Percentiles rank a stretch among this genome's conserved stretches.
These are phyloP conservation scores for Rubroshorea leprosula DNA, from an alignment of 345 rosid genomes.

Conservation along the genomic window DNA sequence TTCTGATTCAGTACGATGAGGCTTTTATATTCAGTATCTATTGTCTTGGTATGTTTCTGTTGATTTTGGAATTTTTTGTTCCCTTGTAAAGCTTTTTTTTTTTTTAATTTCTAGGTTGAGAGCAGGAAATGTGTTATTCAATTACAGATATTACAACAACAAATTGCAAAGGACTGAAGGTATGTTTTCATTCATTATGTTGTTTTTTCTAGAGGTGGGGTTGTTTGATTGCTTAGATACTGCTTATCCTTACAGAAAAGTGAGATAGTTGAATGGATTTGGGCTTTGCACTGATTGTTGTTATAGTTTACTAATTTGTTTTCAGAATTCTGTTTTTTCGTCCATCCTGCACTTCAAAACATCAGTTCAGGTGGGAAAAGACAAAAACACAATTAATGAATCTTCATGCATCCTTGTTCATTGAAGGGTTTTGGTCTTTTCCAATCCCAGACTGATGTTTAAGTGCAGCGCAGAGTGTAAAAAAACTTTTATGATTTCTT, in stretches of 20 bases:
- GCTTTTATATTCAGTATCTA: too few species aligned
- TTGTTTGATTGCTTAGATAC: neutral
- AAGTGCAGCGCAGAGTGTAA: neutral
- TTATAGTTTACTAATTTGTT: too few species aligned
- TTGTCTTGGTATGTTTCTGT: neutral
- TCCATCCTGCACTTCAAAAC: too few species aligned
- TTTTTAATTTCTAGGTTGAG: constrained; percentile 67
- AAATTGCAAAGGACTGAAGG: constrained; percentile 92
- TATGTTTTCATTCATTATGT: constrained; percentile 20
- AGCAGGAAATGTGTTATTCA: constrained; percentile 89
- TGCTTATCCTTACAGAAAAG: neutral
- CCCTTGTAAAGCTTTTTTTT: constrained; percentile 10
- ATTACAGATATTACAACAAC: constrained; percentile 86
- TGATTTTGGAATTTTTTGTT: constrained; percentile 5
- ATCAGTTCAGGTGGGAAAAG: too few species aligned
- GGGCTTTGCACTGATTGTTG: too few species aligned
- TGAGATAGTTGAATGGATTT: neutral
- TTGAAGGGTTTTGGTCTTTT: too few species aligned
- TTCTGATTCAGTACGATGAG: too few species aligned
- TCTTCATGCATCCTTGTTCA: too few species aligned
- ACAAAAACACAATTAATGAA: too few species aligned
- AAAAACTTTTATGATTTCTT: neutral
- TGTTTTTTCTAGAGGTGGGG: neutral
- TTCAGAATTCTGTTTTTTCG: too few species aligned
- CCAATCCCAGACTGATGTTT: too few species aligned